Conservation (phyloP, 768 basidiomycete species). For the Coprinopsis strossmayeri region DNA sequence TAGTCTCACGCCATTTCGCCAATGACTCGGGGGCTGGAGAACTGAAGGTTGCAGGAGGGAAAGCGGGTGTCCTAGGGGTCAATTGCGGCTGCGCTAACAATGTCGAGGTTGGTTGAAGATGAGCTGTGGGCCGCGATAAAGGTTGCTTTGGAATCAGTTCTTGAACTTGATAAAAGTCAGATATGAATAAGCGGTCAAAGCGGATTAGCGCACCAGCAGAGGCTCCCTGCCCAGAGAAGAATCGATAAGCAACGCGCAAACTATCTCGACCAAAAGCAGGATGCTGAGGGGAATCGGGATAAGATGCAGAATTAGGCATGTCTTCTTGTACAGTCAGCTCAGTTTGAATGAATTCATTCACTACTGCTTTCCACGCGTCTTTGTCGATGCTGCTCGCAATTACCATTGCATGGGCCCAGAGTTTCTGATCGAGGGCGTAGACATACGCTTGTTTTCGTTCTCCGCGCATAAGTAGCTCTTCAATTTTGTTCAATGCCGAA, state of each 20-base stretch:
- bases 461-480: slow-evolving; percentile 74
- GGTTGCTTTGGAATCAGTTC: slow-evolving; percentile 60
- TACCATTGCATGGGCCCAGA: slow-evolving; percentile 96
- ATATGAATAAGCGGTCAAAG: slow-evolving; percentile 2
- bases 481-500: slow-evolving; percentile 69
- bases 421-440: slow-evolving; percentile 78
- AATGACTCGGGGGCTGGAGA: slow-evolving; percentile 54
- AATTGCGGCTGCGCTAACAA: slow-evolving; percentile 18
- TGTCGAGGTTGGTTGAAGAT: slow-evolving; percentile 31
- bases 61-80: slow-evolving; percentile 63
- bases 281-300: slow-evolving; percentile 12
- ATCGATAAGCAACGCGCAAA: slow-evolving; percentile 73
- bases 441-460: slow-evolving; percentile 83
- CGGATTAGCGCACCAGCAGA: slow-evolving; percentile 49
- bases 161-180: slow-evolving; percentile 45
- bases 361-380: slow-evolving; percentile 89
- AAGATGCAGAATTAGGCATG: slow-evolving; percentile 13
- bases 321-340: slow-evolving; percentile 53
- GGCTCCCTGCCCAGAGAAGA: slow-evolving; percentile 80
- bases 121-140: slow-evolving; percentile 34
- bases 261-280: slow-evolving; percentile 54
- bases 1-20: slow-evolving; percentile 79
- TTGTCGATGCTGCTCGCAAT: slow-evolving; percentile 91
- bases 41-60: slow-evolving; percentile 36
- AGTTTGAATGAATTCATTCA: slow-evolving; percentile 73